phyloP scores from a whole-genome alignment of 2,329 filamentous ascomycete species.

The Lecanoromycetidae sp. region DNA sequence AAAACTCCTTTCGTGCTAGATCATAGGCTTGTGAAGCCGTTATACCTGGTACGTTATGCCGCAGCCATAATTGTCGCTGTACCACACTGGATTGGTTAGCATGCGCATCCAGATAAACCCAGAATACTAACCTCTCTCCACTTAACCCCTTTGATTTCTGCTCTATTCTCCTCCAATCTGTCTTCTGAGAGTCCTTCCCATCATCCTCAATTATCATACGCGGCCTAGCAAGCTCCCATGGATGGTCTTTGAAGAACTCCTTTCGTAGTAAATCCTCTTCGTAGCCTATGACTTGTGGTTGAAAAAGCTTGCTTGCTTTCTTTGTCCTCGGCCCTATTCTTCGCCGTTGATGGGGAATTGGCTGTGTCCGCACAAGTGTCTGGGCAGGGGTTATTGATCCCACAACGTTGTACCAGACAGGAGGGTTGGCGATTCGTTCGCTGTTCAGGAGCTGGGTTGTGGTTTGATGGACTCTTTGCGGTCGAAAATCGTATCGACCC shows the following conservation, averaged over 20 bases:
- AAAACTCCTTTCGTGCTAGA: constrained; percentile 77
- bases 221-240: constrained; percentile 90
- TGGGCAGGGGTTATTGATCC: constrained; percentile 48
- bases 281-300: constrained; percentile 64
- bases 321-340: constrained; percentile 36
- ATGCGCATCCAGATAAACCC: background rate
- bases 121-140: constrained; percentile 60
- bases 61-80: constrained; percentile 79
- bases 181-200: constrained; percentile 63
- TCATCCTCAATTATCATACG: constrained; percentile 73
- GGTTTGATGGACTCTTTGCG: constrained; percentile 41
- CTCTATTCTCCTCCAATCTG: constrained; percentile 67
- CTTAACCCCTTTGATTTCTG: constrained; percentile 67
- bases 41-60: constrained; percentile 50
- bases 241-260: constrained; percentile 85
- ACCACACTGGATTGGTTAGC: constrained; percentile 54
- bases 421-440: constrained; percentile 30
- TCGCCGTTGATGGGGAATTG: constrained; percentile 33
- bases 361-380: constrained; percentile 46
- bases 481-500: constrained; percentile 40
- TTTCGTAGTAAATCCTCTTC: constrained; percentile 70
- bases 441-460: constrained; percentile 38
- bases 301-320: constrained; percentile 66
- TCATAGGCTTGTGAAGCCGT: constrained; percentile 67
- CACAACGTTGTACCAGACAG: constrained; percentile 47